phyloP scores from a whole-genome alignment of 148 eudicot genomes.

The Euryodendron excelsum region DNA sequence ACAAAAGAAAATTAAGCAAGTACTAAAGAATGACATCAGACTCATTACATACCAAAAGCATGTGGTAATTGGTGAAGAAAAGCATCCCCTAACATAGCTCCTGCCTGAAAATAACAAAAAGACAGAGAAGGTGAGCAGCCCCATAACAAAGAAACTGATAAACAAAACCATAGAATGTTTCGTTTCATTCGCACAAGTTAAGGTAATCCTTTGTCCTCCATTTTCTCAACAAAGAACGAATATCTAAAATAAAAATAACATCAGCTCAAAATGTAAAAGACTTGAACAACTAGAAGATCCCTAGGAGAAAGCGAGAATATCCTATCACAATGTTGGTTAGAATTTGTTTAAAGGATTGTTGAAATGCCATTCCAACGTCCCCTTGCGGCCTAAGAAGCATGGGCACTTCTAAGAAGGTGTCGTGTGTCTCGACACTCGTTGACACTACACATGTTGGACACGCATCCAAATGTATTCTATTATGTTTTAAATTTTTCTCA shows the following conservation, averaged over 20 bases:
- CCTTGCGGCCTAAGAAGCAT: too few species aligned
- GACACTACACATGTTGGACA: too few species aligned
- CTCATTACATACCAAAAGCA: conserved; percentile 60
- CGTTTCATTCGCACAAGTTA: not conserved
- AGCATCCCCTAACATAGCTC: conserved; percentile 99
- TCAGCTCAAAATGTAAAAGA: not conserved
- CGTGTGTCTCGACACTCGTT: too few species aligned
- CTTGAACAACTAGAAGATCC: too few species aligned
- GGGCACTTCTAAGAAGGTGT: too few species aligned
- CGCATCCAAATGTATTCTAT: too few species aligned
- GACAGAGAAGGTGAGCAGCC: conserved; percentile 6
- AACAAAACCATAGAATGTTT: not conserved
- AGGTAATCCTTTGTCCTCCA: not conserved
- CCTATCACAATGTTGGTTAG: too few species aligned
- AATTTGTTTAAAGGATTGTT: too few species aligned
- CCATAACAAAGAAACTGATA: not conserved
- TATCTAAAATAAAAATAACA: not conserved
- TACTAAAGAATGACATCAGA: conserved; percentile 15
- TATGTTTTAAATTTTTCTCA: too few species aligned
- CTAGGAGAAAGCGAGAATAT: too few species aligned
- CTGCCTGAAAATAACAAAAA: conserved; percentile 62
- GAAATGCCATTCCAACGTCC: too few species aligned
- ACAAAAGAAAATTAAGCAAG: not conserved
- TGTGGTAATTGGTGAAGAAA: conserved; percentile 97
- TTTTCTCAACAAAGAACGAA: not conserved